These are phyloP conservation scores for Physaria fendleri DNA, from an alignment of 345 rosid species.

Conservation along the genomic window DNA sequence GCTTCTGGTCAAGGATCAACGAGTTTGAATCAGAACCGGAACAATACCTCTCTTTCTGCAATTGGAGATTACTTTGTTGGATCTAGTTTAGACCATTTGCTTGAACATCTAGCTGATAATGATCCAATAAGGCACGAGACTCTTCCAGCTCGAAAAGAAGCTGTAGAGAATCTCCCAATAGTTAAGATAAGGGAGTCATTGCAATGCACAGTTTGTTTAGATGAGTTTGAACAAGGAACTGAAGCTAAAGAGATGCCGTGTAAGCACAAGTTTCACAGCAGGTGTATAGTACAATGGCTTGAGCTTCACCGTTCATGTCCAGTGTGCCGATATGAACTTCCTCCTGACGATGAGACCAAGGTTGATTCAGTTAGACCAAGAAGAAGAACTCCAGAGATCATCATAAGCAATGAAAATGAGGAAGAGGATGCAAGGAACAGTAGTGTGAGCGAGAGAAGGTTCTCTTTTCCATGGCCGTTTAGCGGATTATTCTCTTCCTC, in stretches of 20 bases:
- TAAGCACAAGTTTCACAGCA: constrained; percentile 52
- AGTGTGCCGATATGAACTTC: constrained; percentile 43
- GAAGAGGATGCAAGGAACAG: constrained; percentile 34
- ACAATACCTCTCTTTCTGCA: constrained; percentile 39
- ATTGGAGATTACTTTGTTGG: constrained; percentile 69
- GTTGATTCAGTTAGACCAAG: constrained; percentile 28
- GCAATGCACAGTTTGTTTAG: constrained; percentile 35
- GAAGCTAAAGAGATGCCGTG: constrained; percentile 62
- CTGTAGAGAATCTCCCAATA: constrained; percentile 57
- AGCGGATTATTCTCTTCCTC: constrained; percentile 63
- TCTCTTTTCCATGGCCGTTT: constrained; percentile 69
- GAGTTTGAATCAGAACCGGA: constrained; percentile 28
- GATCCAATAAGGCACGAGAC: constrained; percentile 66
- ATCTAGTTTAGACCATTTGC: constrained; percentile 60
- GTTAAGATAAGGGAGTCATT: constrained; percentile 44
- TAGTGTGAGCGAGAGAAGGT: constrained; percentile 50
- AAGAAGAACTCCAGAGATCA: constrained; percentile 14
- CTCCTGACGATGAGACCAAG: constrained; percentile 41
- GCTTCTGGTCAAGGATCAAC: constrained; percentile 16
- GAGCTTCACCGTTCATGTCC: constrained; percentile 62
- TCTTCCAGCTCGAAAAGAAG: constrained; percentile 76
- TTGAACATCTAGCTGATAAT: constrained; percentile 80
- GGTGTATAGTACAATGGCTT: constrained; percentile 54
- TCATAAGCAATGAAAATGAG: constrained; percentile 22
- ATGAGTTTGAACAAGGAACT: constrained; percentile 43